phyloP scores from a whole-genome alignment of 257 asterid species.

The Forsythia suspensa region DNA sequence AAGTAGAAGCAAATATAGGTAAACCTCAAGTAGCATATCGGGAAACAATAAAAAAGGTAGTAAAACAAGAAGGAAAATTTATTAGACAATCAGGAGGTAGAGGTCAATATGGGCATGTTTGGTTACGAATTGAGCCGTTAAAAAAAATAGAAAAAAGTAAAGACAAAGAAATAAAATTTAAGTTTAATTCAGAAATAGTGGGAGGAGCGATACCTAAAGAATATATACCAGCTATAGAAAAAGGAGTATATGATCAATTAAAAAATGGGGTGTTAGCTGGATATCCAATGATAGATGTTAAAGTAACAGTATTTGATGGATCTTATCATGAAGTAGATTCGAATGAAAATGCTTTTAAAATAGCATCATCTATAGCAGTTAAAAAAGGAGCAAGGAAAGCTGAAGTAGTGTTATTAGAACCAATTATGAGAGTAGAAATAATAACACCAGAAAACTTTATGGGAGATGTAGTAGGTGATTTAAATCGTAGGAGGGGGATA shows the following conservation, averaged over 20 bases:
- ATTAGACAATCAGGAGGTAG: too few species aligned
- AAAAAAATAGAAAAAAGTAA: constrained; percentile 45
- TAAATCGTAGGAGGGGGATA: constrained; percentile 54
- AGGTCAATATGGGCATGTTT: too few species aligned
- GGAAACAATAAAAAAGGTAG: too few species aligned
- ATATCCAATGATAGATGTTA: constrained; percentile 49
- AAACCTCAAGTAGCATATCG: neutral
- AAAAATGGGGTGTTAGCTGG: constrained; percentile 48
- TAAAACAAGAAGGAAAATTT: too few species aligned
- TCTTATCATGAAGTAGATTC: constrained; percentile 56
- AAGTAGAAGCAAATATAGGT: constrained; percentile 21
- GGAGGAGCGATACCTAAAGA: constrained; percentile 55
- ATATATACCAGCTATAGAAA: constrained; percentile 51
- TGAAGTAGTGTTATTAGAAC: constrained; percentile 40
- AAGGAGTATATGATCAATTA: constrained; percentile 52
- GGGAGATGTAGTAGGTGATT: constrained; percentile 54
- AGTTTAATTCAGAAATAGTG: too few species aligned
- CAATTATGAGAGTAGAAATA: constrained; percentile 48
- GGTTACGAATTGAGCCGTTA: constrained; percentile 1
- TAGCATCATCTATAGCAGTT: constrained; percentile 51
- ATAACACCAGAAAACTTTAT: constrained; percentile 56
- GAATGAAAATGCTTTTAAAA: constrained; percentile 50
- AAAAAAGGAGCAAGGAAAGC: constrained; percentile 49
- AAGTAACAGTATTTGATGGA: constrained; percentile 46
- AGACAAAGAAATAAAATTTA: constrained; percentile 49